Percentiles rank a stretch among this genome's conserved stretches.
Conservation (phyloP, 176 grass and related monocot species). For the Bonia amplexicaulis region DNA sequence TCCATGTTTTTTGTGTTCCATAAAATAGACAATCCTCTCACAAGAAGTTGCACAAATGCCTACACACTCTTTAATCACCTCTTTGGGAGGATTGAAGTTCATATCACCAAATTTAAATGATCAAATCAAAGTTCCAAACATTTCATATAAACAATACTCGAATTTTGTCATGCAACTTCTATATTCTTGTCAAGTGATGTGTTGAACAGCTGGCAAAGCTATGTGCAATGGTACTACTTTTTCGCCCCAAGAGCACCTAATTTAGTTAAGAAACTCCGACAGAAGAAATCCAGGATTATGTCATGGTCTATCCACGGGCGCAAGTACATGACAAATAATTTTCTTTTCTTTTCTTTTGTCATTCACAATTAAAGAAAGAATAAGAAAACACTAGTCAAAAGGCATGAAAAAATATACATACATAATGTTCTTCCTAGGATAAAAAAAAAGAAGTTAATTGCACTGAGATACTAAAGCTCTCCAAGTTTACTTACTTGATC, state of each 20-base stretch:
- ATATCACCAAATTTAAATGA: not conserved
- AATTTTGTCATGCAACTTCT: not conserved
- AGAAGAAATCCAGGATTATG: conserved; percentile 42
- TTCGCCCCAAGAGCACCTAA: not conserved
- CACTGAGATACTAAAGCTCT: conserved; percentile 20
- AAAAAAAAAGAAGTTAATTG: not conserved
- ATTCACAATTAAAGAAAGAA: conserved; percentile 16
- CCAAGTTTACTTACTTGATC: conserved; percentile 29
- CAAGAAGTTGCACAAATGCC: not conserved
- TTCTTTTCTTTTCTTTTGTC: not conserved
- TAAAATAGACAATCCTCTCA: not conserved
- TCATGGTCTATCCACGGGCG: conserved; percentile 25
- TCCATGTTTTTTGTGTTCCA: not conserved
- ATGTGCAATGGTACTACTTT: not conserved
- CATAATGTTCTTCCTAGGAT: conserved; percentile 20
- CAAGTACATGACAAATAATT: conserved; percentile 22
- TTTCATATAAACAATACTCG: not conserved
- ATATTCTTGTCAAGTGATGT: not conserved
- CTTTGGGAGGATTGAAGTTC: not conserved
- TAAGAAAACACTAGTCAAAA: conserved; percentile 36
- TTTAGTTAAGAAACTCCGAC: conserved; percentile 15
- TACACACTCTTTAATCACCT: not conserved
- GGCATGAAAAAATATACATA: not conserved
- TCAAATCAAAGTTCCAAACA: not conserved
- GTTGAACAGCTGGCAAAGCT: not conserved